Evolutionary conservation across 1,284 basidiomycete species (phyloP).

Genomic region (Cerrena zonata): DNA sequence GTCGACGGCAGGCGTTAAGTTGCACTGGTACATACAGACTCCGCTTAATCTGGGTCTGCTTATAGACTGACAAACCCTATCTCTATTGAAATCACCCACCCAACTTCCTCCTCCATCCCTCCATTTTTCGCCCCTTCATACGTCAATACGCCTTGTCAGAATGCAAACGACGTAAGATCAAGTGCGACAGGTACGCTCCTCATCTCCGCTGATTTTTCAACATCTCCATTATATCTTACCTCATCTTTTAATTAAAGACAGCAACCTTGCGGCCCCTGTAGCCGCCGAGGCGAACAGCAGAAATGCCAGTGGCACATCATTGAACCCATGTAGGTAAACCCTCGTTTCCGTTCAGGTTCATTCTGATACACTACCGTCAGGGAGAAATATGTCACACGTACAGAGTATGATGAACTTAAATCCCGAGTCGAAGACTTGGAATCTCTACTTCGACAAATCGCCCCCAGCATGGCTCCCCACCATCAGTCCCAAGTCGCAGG

Average conservation of each 20-base stretch:
- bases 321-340: conserved; percentile 46
- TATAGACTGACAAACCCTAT: conserved; percentile 9
- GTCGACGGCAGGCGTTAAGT: conserved; percentile 67
- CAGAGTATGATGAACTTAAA: conserved; percentile 49
- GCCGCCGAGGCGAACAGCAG: conserved; percentile 45
- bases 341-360: conserved; percentile 12
- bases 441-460: conserved; percentile 20
- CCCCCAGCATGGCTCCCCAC: conserved; percentile 12
- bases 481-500: conserved; percentile 6
- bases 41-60: conserved; percentile 9
- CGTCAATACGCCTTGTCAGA: conserved; percentile 28
- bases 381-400: conserved; percentile 51
- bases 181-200: conserved; percentile 49
- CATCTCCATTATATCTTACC: conserved; percentile 13
- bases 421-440: conserved; percentile 37
- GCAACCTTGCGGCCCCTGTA: conserved; percentile 54
- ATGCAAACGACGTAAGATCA: conserved; percentile 58
- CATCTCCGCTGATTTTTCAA: conserved; percentile 12
- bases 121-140: conserved; percentile 8
- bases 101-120: neutral
- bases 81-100: conserved; percentile 6
- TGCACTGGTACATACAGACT: conserved; percentile 66
- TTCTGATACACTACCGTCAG: conserved; percentile 24
- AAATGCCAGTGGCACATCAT: conserved; percentile 56
- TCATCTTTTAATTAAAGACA: conserved; percentile 28